Percentiles rank a stretch among this genome's conserved stretches.
Conservation (phyloP, 345 rosid species). For the Punica granatum region DNA sequence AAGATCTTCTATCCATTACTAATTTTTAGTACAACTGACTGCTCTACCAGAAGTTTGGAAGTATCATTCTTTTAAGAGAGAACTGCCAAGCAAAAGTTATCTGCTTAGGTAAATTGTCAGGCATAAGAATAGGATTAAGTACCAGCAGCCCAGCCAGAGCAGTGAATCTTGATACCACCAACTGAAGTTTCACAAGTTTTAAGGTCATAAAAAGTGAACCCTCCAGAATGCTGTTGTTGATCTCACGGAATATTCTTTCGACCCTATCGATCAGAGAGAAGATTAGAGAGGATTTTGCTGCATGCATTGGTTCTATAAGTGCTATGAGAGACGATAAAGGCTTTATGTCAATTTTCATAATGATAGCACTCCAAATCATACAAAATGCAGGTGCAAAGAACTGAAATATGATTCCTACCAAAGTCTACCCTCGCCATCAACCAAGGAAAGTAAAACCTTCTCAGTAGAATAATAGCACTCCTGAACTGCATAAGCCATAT, state of each 20-base stretch:
- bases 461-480: constrained; percentile 91
- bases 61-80: neutral
- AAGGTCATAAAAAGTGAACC: constrained; percentile 69
- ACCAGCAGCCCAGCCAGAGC: constrained; percentile 96
- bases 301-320: neutral
- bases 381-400: neutral
- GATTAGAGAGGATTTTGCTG: constrained; percentile 7
- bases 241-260: constrained; percentile 82
- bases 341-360: neutral
- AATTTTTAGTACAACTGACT: neutral
- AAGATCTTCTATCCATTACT: neutral
- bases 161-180: constrained; percentile 75
- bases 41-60: neutral
- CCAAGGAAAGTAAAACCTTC: constrained; percentile 71
- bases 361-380: neutral
- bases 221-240: constrained; percentile 57
- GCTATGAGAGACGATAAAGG: neutral
- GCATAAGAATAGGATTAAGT: constrained; percentile 14
- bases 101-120: neutral
- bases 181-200: constrained; percentile 59
- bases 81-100: neutral
- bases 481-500: constrained; percentile 94
- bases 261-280: constrained; percentile 45
- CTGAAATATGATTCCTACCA: constrained; percentile 42
- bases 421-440: constrained; percentile 87